Evolutionary conservation across 23 red algal species (phyloP), one percentile per base, ranked within the genome.

Genomic region (Gracilariopsis chorda): DNA sequence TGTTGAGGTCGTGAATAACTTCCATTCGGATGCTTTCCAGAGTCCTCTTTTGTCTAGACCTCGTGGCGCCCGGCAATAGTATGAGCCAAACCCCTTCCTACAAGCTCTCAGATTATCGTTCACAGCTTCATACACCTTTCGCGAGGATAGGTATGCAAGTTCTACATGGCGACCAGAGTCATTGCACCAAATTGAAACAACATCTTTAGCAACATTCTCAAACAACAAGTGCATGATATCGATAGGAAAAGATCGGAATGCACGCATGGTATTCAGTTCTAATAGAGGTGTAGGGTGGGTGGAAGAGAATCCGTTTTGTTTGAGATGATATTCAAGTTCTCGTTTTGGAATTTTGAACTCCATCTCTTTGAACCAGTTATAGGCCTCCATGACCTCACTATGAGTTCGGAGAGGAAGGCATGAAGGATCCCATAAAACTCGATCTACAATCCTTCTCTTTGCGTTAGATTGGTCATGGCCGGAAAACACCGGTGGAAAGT

Each of bases 211-310:
- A 64, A 61, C 23, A n/a, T 68, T 83, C 29, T 83, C 78, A 20
- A 83, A 83, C 25, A 62, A 42, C 0, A 83, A 37, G 56, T 83
- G 78, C 51, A 83, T 83, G 3, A 83, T 25, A 29, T 83, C 78
- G 24, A 83, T 64, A 35, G 78, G 78, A 16, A 83, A 60, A 17
- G 36, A 24, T 28, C 29, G 42, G 47, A 48, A 76, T 3, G 69
- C 8, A n/a, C n/a, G n/a, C n/a, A n/a, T n/a, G n/a, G n/a, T n/a
- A n/a, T n/a, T n/a, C n/a, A n/a, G n/a, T 24, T 49, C 40, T 4
- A 76, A 4, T 8, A 51, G 30, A 9, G 32, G 7, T 37, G 47
- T 51, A 2, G 6, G 2, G 8, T 11, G 37, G 7, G 47, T 37
- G 1, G 29, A 6, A 4, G 4, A 10, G 37, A 32, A 64, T 4